phyloP scores from a whole-genome alignment of 2,329 filamentous ascomycete species.

The Claviceps spartinae region DNA sequence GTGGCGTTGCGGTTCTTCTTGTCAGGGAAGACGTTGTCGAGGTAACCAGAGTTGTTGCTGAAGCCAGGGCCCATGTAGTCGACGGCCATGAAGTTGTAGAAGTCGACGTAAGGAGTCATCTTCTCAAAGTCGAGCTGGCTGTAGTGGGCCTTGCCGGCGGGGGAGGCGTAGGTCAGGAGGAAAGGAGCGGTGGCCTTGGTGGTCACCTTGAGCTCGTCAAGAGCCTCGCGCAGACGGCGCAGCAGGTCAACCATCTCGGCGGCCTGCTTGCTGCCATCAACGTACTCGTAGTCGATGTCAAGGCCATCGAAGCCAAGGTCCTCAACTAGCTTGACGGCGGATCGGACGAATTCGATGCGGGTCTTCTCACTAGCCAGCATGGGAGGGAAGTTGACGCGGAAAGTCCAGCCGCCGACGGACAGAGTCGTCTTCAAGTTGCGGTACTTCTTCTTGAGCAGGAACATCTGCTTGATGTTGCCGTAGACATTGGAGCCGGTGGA shows the following conservation, averaged over 20 bases:
- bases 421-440: conserved; percentile 64
- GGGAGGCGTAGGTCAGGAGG: conserved; percentile 34
- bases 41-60: conserved; percentile 48
- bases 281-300: conserved; percentile 46
- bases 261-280: conserved; percentile 24
- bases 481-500: conserved; percentile 53
- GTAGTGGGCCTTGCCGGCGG: conserved; percentile 36
- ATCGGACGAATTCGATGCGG: conserved; percentile 51
- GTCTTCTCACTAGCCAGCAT: conserved; percentile 49
- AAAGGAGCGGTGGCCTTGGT: conserved; percentile 31
- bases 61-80: conserved; percentile 54
- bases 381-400: conserved; percentile 46
- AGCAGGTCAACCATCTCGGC: conserved; percentile 29
- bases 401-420: conserved; percentile 71
- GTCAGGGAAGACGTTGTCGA: conserved; percentile 53
- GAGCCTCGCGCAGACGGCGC: conserved; percentile 25
- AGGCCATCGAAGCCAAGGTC: conserved; percentile 49
- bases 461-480: conserved; percentile 66
- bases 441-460: conserved; percentile 60
- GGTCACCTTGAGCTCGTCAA: conserved; percentile 27
- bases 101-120: conserved; percentile 43
- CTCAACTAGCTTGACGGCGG: conserved; percentile 54
- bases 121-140: conserved; percentile 32
- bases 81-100: conserved; percentile 54
- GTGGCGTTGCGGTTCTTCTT: conserved; percentile 40